A percentile compares a stretch with the other conserved stretches of the same genome.
Conservation (phyloP, 805 yeast species). For the Candida parachauliodes region DNA sequence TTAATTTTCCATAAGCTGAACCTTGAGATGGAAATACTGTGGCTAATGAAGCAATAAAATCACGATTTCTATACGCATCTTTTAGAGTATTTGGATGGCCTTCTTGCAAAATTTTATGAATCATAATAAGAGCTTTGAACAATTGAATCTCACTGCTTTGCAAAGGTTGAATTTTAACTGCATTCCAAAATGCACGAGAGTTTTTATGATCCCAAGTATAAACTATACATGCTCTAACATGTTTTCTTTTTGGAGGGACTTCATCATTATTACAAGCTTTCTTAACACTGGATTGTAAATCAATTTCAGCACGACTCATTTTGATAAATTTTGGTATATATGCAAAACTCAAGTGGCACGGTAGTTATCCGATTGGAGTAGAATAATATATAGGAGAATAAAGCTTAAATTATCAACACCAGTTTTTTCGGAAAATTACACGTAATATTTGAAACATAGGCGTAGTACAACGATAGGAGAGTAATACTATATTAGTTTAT, state of each 20-base stretch:
- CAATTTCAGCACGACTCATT: slow-evolving; percentile 48
- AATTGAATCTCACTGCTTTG: slow-evolving; percentile 79
- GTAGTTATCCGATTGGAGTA: neutral
- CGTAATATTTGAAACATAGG: neutral
- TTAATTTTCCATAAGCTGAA: slow-evolving; percentile 64
- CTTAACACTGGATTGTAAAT: slow-evolving; percentile 52
- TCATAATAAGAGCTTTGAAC: slow-evolving; percentile 78
- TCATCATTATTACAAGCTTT: slow-evolving; percentile 88
- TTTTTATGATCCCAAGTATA: slow-evolving; percentile 95
- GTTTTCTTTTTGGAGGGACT: slow-evolving; percentile 92
- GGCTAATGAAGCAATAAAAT: slow-evolving; percentile 73
- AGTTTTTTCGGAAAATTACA: neutral
- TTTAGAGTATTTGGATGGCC: slow-evolving; percentile 86
- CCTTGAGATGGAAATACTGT: slow-evolving; percentile 45
- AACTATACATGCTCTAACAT: slow-evolving; percentile 91
- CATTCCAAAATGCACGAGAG: slow-evolving; percentile 80
- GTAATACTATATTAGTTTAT: too few species aligned
- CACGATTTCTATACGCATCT: slow-evolving; percentile 75
- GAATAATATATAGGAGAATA: neutral
- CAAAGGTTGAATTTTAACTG: slow-evolving; percentile 72
- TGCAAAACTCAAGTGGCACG: too few species aligned
- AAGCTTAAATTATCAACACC: neutral
- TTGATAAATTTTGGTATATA: too few species aligned
- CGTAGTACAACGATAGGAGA: too few species aligned
- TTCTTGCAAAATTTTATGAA: slow-evolving; percentile 93